phyloP scores from a whole-genome alignment of 805 yeast genomes.

The Candida silvicultrix region DNA sequence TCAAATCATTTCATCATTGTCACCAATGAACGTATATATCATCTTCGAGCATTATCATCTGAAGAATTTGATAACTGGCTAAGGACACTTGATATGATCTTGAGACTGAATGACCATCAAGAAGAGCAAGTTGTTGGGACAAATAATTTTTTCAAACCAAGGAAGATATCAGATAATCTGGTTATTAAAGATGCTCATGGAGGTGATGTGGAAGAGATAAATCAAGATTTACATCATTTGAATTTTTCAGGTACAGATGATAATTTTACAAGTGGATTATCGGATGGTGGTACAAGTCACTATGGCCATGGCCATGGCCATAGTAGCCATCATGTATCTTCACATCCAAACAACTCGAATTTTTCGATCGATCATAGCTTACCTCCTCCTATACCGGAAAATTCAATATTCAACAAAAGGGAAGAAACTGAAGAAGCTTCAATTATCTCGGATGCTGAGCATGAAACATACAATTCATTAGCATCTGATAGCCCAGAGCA shows the following conservation, averaged over 20 bases:
- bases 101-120: constrained; percentile 9
- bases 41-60: constrained; percentile 14
- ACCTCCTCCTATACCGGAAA: constrained; percentile 7
- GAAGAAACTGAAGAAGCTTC: not conserved
- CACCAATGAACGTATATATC: constrained; percentile 15
- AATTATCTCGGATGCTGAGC: not conserved
- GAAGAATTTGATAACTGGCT: constrained; percentile 19
- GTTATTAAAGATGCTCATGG: not conserved
- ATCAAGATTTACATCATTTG: constrained; percentile 6
- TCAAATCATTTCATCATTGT: constrained; percentile 18
- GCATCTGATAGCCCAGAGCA: constrained; percentile 24
- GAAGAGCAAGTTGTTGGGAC: constrained; percentile 1
- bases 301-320: not conserved
- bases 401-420: not conserved
- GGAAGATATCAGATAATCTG: not conserved
- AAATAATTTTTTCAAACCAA: constrained; percentile 2
- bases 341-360: constrained; percentile 3
- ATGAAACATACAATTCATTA: constrained; percentile 13
- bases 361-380: not conserved
- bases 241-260: constrained; percentile 20
- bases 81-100: constrained; percentile 8
- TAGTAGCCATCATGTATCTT: not conserved
- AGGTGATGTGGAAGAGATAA: not conserved
- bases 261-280: constrained; percentile 13
- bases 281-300: constrained; percentile 10